Percentiles rank a stretch among this genome's conserved stretches.
Conservation (phyloP, 257 asterid species). For the Sherardia arvensis region DNA sequence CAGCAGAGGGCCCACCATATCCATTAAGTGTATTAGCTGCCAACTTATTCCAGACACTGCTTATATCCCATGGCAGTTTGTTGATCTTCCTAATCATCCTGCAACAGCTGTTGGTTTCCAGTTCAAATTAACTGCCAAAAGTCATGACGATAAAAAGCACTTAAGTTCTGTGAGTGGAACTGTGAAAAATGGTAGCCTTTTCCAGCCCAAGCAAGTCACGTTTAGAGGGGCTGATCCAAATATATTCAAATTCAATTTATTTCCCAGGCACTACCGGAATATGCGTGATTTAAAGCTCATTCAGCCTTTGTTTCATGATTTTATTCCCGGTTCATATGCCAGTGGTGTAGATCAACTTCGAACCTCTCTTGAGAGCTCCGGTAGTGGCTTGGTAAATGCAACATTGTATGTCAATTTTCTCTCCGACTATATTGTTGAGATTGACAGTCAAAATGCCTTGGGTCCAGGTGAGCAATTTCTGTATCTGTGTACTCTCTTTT, state of each 20-base stretch:
- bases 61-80: conserved; percentile 75
- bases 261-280: conserved; percentile 71
- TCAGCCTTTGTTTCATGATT: conserved; percentile 89
- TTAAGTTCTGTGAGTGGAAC: conserved; percentile 80
- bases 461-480: conserved; percentile 77
- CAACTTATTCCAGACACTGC: conserved; percentile 44
- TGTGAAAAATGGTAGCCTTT: conserved; percentile 44
- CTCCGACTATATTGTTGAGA: conserved; percentile 73
- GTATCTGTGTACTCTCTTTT: background rate
- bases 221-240: conserved; percentile 70
- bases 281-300: conserved; percentile 62
- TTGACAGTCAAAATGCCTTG: conserved; percentile 52
- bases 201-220: conserved; percentile 44
- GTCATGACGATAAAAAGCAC: conserved; percentile 44
- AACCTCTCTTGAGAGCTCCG: conserved; percentile 57
- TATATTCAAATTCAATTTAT: conserved; percentile 72
- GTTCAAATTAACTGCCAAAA: conserved; percentile 78
- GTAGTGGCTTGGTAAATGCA: conserved; percentile 63
- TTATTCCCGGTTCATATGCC: conserved; percentile 77
- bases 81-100: conserved; percentile 80
- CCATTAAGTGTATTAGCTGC: conserved; percentile 59
- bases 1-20: conserved; percentile 66
- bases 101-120: conserved; percentile 87
- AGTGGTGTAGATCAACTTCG: conserved; percentile 53
- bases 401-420: conserved; percentile 76